Evolutionary conservation across 192 early-diverging fungal genomes (phyloP).

Genomic region (Umbelopsis ramanniana): DNA sequence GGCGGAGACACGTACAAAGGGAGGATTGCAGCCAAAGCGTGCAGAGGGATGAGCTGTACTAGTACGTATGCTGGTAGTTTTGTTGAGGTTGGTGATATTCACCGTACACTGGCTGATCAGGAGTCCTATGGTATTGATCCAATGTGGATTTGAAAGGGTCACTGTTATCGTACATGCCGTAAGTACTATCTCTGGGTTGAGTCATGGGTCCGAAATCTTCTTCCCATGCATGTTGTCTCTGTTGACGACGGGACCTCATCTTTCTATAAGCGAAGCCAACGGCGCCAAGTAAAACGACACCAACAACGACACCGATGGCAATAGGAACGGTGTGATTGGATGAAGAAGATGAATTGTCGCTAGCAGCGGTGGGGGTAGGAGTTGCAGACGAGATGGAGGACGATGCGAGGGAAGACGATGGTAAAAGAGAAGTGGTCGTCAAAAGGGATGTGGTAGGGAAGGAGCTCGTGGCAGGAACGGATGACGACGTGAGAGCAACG

Average conservation of each 20-base stretch:
- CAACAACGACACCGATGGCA: background rate
- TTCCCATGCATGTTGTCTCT: conserved; percentile 6
- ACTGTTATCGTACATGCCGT: conserved; percentile 9
- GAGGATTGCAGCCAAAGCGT: background rate
- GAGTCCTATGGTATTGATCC: conserved; percentile 20
- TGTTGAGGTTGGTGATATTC: conserved; percentile 17
- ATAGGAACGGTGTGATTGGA: conserved; percentile 15
- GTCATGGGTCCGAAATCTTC: conserved; percentile 13
- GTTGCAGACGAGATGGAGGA: background rate
- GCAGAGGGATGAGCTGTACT: background rate
- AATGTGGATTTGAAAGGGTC: conserved; percentile 19
- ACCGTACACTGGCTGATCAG: conserved; percentile 10
- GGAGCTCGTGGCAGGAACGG: background rate
- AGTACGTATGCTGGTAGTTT: conserved; percentile 12
- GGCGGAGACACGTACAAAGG: background rate
- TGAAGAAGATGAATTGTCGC: background rate
- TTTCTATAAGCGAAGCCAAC: conserved; percentile 9
- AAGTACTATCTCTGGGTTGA: conserved; percentile 5
- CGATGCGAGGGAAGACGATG: background rate
- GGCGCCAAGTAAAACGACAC: background rate
- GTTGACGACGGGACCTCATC: conserved; percentile 5
- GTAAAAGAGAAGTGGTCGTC: background rate
- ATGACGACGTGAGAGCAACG: background rate
- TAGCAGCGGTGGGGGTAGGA: conserved; percentile 1
- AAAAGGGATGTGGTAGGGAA: background rate